Evolutionary conservation across 2,329 filamentous ascomycete genomes (phyloP).

Genomic region (Trichoderma harzianum): DNA sequence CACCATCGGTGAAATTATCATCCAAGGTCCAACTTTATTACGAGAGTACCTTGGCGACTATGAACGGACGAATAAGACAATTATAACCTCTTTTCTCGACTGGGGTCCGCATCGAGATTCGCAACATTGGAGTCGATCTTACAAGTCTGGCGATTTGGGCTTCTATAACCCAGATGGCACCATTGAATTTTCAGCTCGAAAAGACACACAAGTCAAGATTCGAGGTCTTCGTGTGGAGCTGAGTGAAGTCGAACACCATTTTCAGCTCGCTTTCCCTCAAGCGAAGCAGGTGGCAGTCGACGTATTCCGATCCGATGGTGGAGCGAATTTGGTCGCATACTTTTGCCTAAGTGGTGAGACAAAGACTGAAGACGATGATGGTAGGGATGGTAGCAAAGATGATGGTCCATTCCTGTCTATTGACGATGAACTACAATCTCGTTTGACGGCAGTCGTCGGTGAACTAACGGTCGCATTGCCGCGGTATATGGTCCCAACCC

Average conservation of each 20-base stretch:
- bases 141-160: not conserved
- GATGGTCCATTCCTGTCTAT: not conserved
- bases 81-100: constrained; percentile 6
- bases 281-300: constrained; percentile 18
- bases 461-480: not conserved
- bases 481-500: constrained; percentile 6
- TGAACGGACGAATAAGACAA: not conserved
- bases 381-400: not conserved
- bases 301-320: not conserved
- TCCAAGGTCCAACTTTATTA: constrained; percentile 1
- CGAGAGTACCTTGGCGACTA: not conserved
- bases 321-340: constrained; percentile 8
- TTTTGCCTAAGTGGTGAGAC: not conserved
- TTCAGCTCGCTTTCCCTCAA: not conserved
- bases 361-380: not conserved
- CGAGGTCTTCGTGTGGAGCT: constrained; percentile 8
- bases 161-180: constrained; percentile 11
- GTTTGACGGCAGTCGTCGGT: not conserved
- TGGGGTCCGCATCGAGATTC: constrained; percentile 3
- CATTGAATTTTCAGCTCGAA: constrained; percentile 1
- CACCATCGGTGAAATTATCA: constrained; percentile 6
- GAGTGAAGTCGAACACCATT: constrained; percentile 7
- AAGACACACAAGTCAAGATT: constrained; percentile 10
- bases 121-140: not conserved
- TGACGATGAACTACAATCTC: not conserved